Evolutionary conservation across 1,139 yeast genomes (phyloP), one percentile per base, ranked within the genome.

Genomic region (Arxiozyma heterogenica): DNA sequence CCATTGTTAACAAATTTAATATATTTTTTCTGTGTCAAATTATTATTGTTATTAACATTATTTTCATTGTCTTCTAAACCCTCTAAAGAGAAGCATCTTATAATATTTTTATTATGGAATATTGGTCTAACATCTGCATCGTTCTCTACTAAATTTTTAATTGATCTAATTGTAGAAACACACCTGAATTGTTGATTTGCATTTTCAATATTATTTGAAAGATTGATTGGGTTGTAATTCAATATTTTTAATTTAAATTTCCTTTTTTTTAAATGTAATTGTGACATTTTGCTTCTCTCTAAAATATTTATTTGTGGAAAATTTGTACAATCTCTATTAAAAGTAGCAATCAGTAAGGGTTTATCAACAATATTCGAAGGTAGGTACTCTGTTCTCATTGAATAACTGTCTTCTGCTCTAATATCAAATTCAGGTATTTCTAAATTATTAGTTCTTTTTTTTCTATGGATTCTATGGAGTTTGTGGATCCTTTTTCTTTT

Each of bases 41-140:
- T 30, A 30, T 30, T 12, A 30, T 12, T 34, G 3, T 34, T 34
- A 34, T 12, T 15, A 34, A 4, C 15, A 12, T 34, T 4, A 34
- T 6, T 47, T 22, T 50, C 60, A 46, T 17, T n/a, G 7, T 27
- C 20, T 3, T 7, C 25, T 17, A 7, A 34, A 12, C 5, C 15
- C 15, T 38, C 18, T 7, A 46, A 21, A 5, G 49, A 41, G 51
- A 51, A 53, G 22, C 62, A 56, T 47, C 63, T 66, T 17, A 69
- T 56, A 3, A 61, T 57, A 54, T 68, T 67, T 39, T 58, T 59
- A 46, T 63, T 60, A 54, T 68, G 66, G 44, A 61, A 68, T 8
- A 65, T 60, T 15, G 65, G 60, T 55, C 60, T 63, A 1, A 69
- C 56, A 52, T 69, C 70, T 1, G 71, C 68, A 56, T 61, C 57